Conservation (phyloP, 2,329 filamentous ascomycete genomes). For the Scortechinia acanthostroma region DNA sequence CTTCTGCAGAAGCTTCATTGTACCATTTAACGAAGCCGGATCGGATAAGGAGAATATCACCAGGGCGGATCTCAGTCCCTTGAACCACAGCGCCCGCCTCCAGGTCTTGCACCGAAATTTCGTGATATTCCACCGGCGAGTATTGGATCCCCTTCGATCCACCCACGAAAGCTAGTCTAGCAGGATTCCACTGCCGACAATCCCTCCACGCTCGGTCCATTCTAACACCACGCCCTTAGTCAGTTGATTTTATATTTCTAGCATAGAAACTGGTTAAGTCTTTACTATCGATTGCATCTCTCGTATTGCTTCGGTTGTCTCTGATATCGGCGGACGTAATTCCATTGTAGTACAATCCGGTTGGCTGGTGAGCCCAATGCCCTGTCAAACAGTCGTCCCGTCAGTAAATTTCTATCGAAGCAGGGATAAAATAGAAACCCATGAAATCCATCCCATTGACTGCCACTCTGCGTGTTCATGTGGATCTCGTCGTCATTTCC, state of each 20-base stretch:
- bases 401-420: neutral
- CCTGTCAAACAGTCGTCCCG: no score
- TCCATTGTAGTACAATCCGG: neutral
- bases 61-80: conserved; percentile 13
- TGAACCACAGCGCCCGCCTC: conserved; percentile 36
- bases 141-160: no score
- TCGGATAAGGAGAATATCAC: conserved; percentile 47
- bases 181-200: conserved; percentile 29
- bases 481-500: conserved; percentile 22
- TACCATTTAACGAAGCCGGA: conserved; percentile 44
- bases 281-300: no score
- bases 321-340: neutral
- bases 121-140: no score
- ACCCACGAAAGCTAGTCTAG: conserved; percentile 28
- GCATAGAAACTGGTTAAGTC: no score
- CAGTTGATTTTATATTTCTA: no score
- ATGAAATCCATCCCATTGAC: conserved; percentile 25
- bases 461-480: conserved; percentile 26
- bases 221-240: no score
- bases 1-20: conserved; percentile 21
- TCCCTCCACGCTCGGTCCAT: no score
- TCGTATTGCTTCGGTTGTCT: no score
- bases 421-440: conserved; percentile 13
- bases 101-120: conserved; percentile 31
- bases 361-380: neutral